Evolutionary conservation across 2,329 filamentous ascomycete species (phyloP).

Genomic region (Fusarium secorum): DNA sequence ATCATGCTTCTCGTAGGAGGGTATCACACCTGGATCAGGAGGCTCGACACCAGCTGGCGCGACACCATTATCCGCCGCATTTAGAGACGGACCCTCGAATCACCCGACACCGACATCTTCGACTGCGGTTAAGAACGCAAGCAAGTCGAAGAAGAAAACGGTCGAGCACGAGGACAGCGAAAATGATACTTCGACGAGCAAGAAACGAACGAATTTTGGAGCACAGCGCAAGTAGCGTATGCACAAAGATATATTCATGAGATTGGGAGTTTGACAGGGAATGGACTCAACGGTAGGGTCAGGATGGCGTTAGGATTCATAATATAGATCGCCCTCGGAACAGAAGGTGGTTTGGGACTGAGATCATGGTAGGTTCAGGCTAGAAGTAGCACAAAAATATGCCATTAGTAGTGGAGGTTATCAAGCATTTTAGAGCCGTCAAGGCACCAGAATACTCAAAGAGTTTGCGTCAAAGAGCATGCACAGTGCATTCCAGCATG

Average conservation of each 20-base stretch:
- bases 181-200: slow-evolving; percentile 60
- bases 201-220: slow-evolving; percentile 67
- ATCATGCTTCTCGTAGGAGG: slow-evolving; percentile 20
- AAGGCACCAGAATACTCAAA: background rate
- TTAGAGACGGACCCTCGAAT: slow-evolving; percentile 59
- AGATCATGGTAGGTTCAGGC: background rate
- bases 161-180: slow-evolving; percentile 64
- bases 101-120: slow-evolving; percentile 65
- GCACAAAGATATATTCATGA: background rate
- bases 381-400: background rate
- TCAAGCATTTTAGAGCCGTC: background rate
- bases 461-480: background rate
- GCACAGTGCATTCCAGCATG: background rate
- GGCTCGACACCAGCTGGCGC: slow-evolving; percentile 47
- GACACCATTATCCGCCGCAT: slow-evolving; percentile 61
- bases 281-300: background rate
- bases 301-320: slow-evolving; percentile 12
- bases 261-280: slow-evolving; percentile 8
- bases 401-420: background rate
- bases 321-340: background rate
- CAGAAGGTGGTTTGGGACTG: background rate
- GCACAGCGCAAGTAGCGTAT: slow-evolving; percentile 58
- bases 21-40: slow-evolving; percentile 48
- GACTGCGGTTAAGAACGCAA: slow-evolving; percentile 54
- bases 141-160: slow-evolving; percentile 62